Base-by-base conservation (phyloP, 148 eudicot genomes). In the Persicaria tinctoria region DNA sequence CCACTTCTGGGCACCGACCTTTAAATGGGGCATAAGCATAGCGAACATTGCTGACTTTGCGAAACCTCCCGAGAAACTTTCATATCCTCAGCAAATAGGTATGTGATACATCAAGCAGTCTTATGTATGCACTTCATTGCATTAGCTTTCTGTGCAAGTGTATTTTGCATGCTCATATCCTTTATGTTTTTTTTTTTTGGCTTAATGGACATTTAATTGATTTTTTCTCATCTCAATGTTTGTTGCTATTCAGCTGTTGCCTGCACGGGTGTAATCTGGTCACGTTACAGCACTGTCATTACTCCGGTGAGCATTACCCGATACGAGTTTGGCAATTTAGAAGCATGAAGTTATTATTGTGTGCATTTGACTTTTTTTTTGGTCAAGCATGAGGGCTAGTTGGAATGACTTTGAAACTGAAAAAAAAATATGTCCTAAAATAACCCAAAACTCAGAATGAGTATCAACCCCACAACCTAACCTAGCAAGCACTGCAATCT, bases 1-100 rank as follows among this genome's bases (percentile, higher is more conserved):
- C 88, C 98, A 93, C 82, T 93, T 93, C 82, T 93, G 98, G 98
- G 98, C 98, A 13, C 97, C 98, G n/a, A 93, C 98, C 41, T 91
- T 93, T 84, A 93, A 93, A 78, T 93, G 97, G 97, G 94, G 94
- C 77, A 93, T 93, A 10, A 93, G 92, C 85, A 93, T 93, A 41
- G 98, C 98, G n/a, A 93, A 93, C 75, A 79, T 93, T 51, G 97
- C 89, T 2, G 98, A 93, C 81, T 89, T 88, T 44, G 60, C 87
- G 23, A 93, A 89, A 78, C 97, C 97, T 6, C 91, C 98, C 0
- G 97, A 91, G 82, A 93, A 91, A 50, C 77, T 93, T 62, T 91
- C 98, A 46, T 93, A 93, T 77, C 98, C 97, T 75, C 98, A 93
- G 69, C 98, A 93, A 85, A 82, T 89, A 79, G 97, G 98, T 91